These are phyloP conservation scores for Rubroboletus pulcherrimus DNA, from an alignment of 768 basidiomycete genomes.

Conservation along the genomic window DNA sequence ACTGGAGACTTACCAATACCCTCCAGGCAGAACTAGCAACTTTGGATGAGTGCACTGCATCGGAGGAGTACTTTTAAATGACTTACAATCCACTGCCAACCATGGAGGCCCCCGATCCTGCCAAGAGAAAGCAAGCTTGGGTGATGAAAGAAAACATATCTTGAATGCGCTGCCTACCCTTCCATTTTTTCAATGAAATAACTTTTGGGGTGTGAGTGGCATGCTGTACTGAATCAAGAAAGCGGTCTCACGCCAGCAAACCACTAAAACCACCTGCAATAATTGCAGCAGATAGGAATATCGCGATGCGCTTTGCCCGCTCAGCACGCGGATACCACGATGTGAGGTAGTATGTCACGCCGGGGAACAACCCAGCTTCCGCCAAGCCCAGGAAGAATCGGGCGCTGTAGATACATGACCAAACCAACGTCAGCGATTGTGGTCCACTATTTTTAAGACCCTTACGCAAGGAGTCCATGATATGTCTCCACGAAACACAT, in stretches of 20 bases:
- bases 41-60: not conserved
- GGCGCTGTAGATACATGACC: constrained; percentile 18
- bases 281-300: constrained; percentile 59
- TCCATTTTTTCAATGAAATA: constrained; percentile 33
- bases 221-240: not conserved
- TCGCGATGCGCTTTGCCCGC: constrained; percentile 50
- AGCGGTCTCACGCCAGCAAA: constrained; percentile 39
- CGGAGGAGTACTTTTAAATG: not conserved
- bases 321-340: constrained; percentile 59
- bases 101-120: constrained; percentile 31
- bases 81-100: constrained; percentile 39
- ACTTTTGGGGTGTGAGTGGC: constrained; percentile 20
- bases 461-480: constrained; percentile 30
- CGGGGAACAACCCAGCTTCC: constrained; percentile 43
- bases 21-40: constrained; percentile 27
- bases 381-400: constrained; percentile 44
- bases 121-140: not conserved
- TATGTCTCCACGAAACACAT: constrained; percentile 37
- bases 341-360: constrained; percentile 42
- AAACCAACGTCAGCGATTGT: constrained; percentile 1
- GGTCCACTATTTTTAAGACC: not conserved
- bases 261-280: constrained; percentile 49
- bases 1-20: constrained; percentile 11
- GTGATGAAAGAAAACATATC: not conserved
- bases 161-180: constrained; percentile 29